Evolutionary conservation across 139 green algal species (phyloP), one percentile per base, ranked within the genome.

Genomic region (Closterium sp.): DNA sequence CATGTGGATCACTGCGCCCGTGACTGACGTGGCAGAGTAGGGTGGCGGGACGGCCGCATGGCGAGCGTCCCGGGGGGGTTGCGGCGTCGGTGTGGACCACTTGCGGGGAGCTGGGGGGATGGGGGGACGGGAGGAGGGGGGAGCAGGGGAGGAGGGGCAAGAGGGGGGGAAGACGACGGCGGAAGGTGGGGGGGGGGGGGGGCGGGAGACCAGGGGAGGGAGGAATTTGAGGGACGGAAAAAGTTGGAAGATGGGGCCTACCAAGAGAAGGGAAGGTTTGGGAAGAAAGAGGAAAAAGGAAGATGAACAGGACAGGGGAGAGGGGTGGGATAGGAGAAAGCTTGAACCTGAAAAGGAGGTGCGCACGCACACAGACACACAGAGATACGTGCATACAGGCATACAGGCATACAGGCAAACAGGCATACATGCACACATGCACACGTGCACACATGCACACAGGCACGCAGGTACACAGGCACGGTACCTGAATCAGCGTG

Each of bases 1-100:
- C 90, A 93, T 93, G 21, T 86, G 69, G 25, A 93, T 92, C 19
- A 36, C 93, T 38, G 38, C 86, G 31, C 33, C 35, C 4, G 90
- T 93, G 33, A 91, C 87, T 31, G 90, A 93, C 25, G 33, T 32
- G 21, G 87, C 86, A 0, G 35, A 28, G 34, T 92, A 93, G 33
- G 90, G 90, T 6, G 93, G 86, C 25, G 90, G 90, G 25, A 93
- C 7, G 34, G 93, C 87, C 12, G 33, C 43, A 90, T 83, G 43
- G 87, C 12, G 31, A 90, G 55, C 55, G 55, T 76, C 55, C 16
- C 55, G 55, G 1, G 55, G 55, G 55, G 55, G 55, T 76, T 76
- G 55, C 10, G 55, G 55, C 55, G 55, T 76, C 2, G 55, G 55
- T 16, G 55, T 76, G 55, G 55, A 76, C 55, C 55, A 76, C 55